phyloP scores from a whole-genome alignment of 2,329 filamentous ascomycete species.

The Fusarium clavum region DNA sequence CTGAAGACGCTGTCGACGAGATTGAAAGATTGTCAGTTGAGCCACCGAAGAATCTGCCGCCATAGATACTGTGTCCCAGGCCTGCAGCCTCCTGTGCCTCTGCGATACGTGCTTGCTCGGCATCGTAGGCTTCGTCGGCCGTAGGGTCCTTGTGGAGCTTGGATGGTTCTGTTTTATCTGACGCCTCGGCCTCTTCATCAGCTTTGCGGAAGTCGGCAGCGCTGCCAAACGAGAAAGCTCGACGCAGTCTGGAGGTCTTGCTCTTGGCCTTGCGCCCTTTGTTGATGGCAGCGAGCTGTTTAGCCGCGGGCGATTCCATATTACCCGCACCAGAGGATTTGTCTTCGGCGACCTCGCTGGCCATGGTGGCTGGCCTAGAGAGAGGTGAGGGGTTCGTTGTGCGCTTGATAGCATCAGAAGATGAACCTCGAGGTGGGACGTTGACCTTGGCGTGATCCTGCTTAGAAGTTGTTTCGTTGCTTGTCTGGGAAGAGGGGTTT shows the following conservation, averaged over 20 bases:
- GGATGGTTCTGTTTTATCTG: constrained; percentile 52
- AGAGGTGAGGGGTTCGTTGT: constrained; percentile 76
- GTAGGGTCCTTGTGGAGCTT: constrained; percentile 75
- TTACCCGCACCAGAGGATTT: constrained; percentile 55
- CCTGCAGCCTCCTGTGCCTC: constrained; percentile 92
- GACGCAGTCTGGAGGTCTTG: constrained; percentile 86
- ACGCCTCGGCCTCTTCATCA: constrained; percentile 67
- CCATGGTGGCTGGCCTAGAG: constrained; percentile 76
- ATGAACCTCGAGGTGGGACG: constrained; percentile 71
- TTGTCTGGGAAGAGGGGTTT: constrained; percentile 63
- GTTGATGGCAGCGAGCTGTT: constrained; percentile 87
- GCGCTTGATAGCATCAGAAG: constrained; percentile 74
- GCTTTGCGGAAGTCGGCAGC: constrained; percentile 88
- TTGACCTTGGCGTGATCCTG: constrained; percentile 68
- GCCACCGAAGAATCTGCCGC: constrained; percentile 84
- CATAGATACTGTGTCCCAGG: constrained; percentile 93
- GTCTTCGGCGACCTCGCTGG: constrained; percentile 61
- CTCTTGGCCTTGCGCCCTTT: constrained; percentile 82
- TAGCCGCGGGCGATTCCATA: constrained; percentile 76
- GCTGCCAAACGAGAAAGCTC: constrained; percentile 97
- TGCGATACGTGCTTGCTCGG: constrained; percentile 91
- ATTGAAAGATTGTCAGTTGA: constrained; percentile 96
- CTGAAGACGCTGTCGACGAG: constrained; percentile 88
- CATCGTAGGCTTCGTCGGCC: constrained; percentile 76
- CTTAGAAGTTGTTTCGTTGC: constrained; percentile 60